phyloP scores from a whole-genome alignment of 1,139 yeast genomes.

The Magnusiomyces magnusii region DNA sequence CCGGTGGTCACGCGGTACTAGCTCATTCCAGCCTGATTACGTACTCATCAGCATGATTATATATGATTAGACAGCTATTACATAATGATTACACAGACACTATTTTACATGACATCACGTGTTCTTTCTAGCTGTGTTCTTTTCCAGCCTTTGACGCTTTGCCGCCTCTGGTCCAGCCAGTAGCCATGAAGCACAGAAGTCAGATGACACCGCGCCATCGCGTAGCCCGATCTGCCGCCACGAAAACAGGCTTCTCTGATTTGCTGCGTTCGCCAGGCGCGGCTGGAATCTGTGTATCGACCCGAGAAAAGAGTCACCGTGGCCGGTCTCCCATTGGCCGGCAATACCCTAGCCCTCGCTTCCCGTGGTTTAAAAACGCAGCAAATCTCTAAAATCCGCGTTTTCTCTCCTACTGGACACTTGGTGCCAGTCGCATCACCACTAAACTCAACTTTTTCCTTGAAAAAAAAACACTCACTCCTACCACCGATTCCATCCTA shows the following conservation, averaged over 20 bases:
- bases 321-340: not conserved
- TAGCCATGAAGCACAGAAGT: too few species aligned
- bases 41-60: too few species aligned
- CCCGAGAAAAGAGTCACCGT: not conserved
- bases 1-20: too few species aligned
- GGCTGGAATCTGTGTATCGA: too few species aligned
- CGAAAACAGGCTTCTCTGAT: too few species aligned
- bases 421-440: slow-evolving; percentile 1
- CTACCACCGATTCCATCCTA: too few species aligned
- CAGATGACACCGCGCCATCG: too few species aligned
- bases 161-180: not conserved
- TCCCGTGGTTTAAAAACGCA: not conserved
- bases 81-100: not conserved
- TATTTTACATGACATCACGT: not conserved
- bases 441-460: not conserved
- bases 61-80: not conserved
- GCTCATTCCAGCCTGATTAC: too few species aligned
- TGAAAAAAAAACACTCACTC: too few species aligned
- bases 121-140: not conserved
- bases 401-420: slow-evolving; percentile 7
- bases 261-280: too few species aligned
- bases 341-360: not conserved
- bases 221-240: too few species aligned
- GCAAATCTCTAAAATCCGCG: not conserved
- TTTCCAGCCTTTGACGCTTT: not conserved